Evolutionary conservation across 495 filamentous ascomycete genomes (phyloP).

Genomic region (Aspergillus nanangensis): DNA sequence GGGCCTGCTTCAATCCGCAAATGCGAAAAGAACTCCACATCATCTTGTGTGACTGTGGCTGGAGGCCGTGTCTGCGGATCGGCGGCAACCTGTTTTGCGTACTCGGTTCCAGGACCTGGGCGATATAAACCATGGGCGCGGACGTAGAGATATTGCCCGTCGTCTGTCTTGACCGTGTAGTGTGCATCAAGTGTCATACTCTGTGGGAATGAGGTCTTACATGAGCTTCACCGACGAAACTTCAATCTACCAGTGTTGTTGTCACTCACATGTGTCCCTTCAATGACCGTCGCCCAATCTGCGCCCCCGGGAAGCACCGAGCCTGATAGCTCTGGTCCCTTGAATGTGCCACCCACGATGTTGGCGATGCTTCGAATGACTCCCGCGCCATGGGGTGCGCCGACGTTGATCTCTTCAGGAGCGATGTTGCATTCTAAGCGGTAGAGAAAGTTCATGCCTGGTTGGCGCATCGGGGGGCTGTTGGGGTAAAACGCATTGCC

Average conservation of each 20-base stretch:
- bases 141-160: conserved; percentile 24
- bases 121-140: conserved; percentile 31
- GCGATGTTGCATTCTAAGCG: conserved; percentile 23
- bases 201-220: conserved; percentile 14
- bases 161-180: conserved; percentile 24
- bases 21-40: conserved; percentile 32
- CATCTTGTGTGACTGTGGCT: conserved; percentile 20
- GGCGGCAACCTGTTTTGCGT: conserved; percentile 19
- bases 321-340: conserved; percentile 21
- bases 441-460: conserved; percentile 20
- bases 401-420: conserved; percentile 21
- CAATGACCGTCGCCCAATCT: conserved; percentile 28
- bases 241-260: neutral
- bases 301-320: conserved; percentile 22
- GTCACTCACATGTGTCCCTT: conserved; percentile 24
- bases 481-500: conserved; percentile 22
- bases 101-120: conserved; percentile 26
- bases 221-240: neutral
- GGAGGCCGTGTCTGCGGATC: conserved; percentile 15
- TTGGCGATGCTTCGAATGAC: conserved; percentile 26
- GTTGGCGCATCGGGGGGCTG: conserved; percentile 26
- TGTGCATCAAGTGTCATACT: conserved; percentile 31
- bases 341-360: conserved; percentile 22
- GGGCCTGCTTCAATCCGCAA: conserved; percentile 22
- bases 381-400: conserved; percentile 20